Base-by-base conservation (phyloP, 2,329 filamentous ascomycete species). In the Diaporthe aspalathi region DNA sequence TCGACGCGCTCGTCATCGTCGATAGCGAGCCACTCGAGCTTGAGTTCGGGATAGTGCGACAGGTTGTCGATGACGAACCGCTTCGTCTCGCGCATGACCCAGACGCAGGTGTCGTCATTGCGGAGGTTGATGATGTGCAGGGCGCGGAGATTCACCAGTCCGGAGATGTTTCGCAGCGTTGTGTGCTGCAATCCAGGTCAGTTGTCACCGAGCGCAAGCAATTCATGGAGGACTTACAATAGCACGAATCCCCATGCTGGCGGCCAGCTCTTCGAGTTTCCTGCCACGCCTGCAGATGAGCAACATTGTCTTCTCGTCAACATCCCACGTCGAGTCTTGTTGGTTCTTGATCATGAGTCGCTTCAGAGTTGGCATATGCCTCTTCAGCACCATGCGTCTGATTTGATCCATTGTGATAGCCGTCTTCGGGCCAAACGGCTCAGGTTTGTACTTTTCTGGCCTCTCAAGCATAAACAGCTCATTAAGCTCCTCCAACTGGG, bases 281-380 rank as follows among this genome's bases (percentile, higher is more conserved):
- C 78, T 81, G 1, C 87, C 89, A 29, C 81, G 82, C 6, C 78
- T 82, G 75, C 88, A 89, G 5, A 91, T 81, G n/a, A 89, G 78
- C 68, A 85, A 79, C 70, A 88, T 84, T 0, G 87, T 84, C 77
- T 86, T 88, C 54, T 86, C 82, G 70, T 91, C 85, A 5, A 86
- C 74, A 76, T 91, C 89, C 90, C 90, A 92, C 7, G 81, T 79
- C 8, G 80, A 77, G 54, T 84, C 83, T 24, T 80, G 77, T 63
- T 89, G 84, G 74, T 91, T 90, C 76, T 88, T 88, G 74, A 92
- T 86, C 83, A 91, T 87, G 22, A 92, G 78, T 14, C 87, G 82
- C 76, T 83, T 86, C 22, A 92, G 79, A 0, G 82, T 85, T 14
- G 76, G 75, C 69, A 88, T 82, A 76, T 92, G 90, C 79, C 87